phyloP scores from a whole-genome alignment of 2,329 filamentous ascomycete genomes.

The Alternaria rosae region DNA sequence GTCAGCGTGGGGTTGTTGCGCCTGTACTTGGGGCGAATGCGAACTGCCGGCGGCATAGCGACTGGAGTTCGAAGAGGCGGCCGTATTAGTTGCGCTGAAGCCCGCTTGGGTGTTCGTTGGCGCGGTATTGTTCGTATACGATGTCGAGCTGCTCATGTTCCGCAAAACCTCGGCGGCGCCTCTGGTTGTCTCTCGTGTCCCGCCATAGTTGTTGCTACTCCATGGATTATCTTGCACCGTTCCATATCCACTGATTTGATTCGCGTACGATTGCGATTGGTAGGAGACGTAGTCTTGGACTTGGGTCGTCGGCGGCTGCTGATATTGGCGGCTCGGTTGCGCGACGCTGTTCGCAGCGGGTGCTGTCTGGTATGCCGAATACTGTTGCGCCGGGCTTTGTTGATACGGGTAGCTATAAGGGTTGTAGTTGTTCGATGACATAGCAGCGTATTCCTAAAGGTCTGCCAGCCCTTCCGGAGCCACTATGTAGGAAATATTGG shows the following conservation, averaged over 20 bases:
- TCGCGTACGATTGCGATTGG: conserved; percentile 28
- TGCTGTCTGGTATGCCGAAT: conserved; percentile 37
- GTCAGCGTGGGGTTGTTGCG: conserved; percentile 26
- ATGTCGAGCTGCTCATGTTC: conserved; percentile 42
- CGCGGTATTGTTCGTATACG: conserved; percentile 28
- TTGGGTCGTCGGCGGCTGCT: conserved; percentile 32
- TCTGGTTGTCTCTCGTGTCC: conserved; percentile 34
- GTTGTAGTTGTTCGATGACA: conserved; percentile 41
- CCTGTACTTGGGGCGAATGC: conserved; percentile 23
- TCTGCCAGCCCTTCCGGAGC: conserved; percentile 4
- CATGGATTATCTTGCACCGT: conserved; percentile 30
- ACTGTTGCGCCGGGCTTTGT: conserved; percentile 39
- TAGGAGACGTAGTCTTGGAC: conserved; percentile 40
- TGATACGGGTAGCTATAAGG: conserved; percentile 38
- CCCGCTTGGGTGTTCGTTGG: conserved; percentile 25
- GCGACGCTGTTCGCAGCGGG: conserved; percentile 32
- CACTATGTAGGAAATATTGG: conserved; percentile 4
- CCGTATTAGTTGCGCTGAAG: conserved; percentile 31
- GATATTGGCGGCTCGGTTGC: conserved; percentile 36
- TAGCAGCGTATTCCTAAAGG: conserved; percentile 15
- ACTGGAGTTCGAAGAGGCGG: conserved; percentile 20
- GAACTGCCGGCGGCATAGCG: conserved; percentile 28
- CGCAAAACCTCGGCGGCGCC: conserved; percentile 43
- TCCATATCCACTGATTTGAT: conserved; percentile 30
- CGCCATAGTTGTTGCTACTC: conserved; percentile 34